phyloP scores from a whole-genome alignment of 805 yeast genomes.

The Cyberlindnera galapagoensis region DNA sequence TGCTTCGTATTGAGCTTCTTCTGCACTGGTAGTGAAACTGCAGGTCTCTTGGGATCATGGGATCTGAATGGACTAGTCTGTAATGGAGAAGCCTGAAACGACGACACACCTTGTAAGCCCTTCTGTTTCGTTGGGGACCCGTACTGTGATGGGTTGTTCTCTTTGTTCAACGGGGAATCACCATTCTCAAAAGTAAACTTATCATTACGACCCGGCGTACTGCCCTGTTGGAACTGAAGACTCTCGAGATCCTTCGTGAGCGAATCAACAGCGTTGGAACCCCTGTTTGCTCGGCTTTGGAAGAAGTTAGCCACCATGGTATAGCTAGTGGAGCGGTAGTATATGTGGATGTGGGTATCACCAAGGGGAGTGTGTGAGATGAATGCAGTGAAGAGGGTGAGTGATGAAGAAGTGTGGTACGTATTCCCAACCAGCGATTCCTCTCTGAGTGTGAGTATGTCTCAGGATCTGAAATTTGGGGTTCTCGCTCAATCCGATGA shows the following conservation, averaged over 20 bases:
- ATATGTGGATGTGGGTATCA: too few relatives aligned
- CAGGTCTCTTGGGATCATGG: too few relatives aligned
- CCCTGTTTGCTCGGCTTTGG: conserved; percentile 16
- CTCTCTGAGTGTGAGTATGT: too few relatives aligned
- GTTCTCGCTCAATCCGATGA: not conserved
- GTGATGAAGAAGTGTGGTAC: too few relatives aligned
- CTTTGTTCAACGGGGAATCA: conserved; percentile 36
- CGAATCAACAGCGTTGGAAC: conserved; percentile 19
- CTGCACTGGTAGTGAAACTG: conserved; percentile 6
- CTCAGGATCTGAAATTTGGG: not conserved
- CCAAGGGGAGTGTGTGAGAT: too few relatives aligned
- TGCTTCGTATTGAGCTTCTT: conserved; percentile 42
- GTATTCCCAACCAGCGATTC: too few relatives aligned
- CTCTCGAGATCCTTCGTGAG: conserved; percentile 23
- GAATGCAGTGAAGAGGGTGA: too few relatives aligned
- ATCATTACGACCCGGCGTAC: conserved; percentile 13
- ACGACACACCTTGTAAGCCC: too few relatives aligned
- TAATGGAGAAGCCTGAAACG: too few relatives aligned
- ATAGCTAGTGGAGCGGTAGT: not conserved
- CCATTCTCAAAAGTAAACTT: conserved; percentile 23
- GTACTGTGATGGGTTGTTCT: conserved; percentile 28
- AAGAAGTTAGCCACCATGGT: conserved; percentile 26
- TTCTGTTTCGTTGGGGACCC: conserved; percentile 12
- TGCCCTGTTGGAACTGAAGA: conserved; percentile 20
- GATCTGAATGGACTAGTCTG: conserved; percentile 10